Evolutionary conservation across 75 land plant species (phyloP), one percentile per base, ranked within the genome.

Genomic region (Sequoia sempervirens): DNA sequence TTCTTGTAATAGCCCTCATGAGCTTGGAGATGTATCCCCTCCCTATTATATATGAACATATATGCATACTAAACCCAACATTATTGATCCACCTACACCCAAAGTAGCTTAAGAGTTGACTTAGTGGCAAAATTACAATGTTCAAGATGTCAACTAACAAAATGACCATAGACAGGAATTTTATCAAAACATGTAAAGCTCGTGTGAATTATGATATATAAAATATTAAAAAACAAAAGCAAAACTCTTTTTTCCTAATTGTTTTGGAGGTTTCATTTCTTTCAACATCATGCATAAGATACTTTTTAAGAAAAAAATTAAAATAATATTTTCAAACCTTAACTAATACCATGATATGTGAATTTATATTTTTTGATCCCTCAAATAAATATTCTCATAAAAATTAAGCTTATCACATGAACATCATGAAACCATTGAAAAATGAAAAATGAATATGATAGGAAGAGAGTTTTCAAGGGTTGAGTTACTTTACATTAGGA

Each of bases 401-500:
- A 23, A 64, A 64, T 64, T 64, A 64, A 26, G 68, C n/a, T 26
- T 64, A n/a, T n/a, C n/a, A n/a, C n/a, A n/a, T n/a, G n/a, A n/a
- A n/a, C n/a, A n/a, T n/a, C n/a, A n/a, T n/a, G n/a, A n/a, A n/a
- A 26, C 68, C 28, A 64, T 64, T 14, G 2, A 52, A 52, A 52
- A 11, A 12, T 52, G 12, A 52, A 52, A 40, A 52, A 52, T 11
- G 14, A 52, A 52, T 52, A 52, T 52, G 12, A 52, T 14, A 34
- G 53, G 34, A n/a, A 26, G 34, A 72, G 1, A 72, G 4, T 72
- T 14, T 72, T n/a, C 8, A 17, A 23, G 78, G 40, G 5, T 75
- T 75, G 40, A 80, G 52, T 54, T 12, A 50, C 81, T 80, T 80
- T 50, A 96, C 98, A 90, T 96, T 91, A 52, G 94, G 91, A 45